Evolutionary conservation across 306 rosid species (phyloP).

Genomic region (Inga oerstediana): DNA sequence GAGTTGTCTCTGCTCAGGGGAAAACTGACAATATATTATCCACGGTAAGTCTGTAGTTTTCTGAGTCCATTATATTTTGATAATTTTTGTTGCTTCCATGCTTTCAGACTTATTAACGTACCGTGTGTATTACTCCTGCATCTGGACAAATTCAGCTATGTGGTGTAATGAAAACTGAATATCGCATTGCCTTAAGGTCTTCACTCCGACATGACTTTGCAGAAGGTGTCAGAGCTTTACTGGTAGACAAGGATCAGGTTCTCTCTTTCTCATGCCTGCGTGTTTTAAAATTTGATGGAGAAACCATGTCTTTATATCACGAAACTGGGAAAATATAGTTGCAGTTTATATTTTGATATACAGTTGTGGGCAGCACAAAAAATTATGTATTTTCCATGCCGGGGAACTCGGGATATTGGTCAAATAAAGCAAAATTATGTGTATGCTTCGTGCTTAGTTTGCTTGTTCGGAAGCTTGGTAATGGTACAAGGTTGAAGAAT

Average conservation of each 20-base stretch:
- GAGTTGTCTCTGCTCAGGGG: slow-evolving; percentile 73
- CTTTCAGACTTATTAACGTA: background rate
- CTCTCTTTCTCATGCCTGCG: slow-evolving; percentile 18
- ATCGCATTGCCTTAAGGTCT: slow-evolving; percentile 86
- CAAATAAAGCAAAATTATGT: background rate
- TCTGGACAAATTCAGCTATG: slow-evolving; percentile 58
- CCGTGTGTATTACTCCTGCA: slow-evolving; percentile 20
- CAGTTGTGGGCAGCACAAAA: background rate
- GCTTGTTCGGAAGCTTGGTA: slow-evolving; percentile 11
- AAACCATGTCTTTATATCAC: slow-evolving; percentile 14
- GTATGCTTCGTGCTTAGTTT: background rate
- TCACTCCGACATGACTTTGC: slow-evolving; percentile 82
- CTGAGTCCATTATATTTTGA: background rate
- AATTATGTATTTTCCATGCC: background rate
- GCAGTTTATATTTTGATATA: slow-evolving; percentile 23
- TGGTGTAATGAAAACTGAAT: slow-evolving; percentile 90
- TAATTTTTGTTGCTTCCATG: background rate
- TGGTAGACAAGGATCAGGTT: slow-evolving; percentile 99
- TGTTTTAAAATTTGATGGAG: slow-evolving; percentile 5
- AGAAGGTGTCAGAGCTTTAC: slow-evolving; percentile 95
- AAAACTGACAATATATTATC: slow-evolving; percentile 57
- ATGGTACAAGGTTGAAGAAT: background rate
- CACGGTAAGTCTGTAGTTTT: slow-evolving; percentile 44
- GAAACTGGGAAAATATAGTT: background rate
- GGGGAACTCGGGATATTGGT: background rate